Base-by-base conservation (phyloP, 2,329 filamentous ascomycete species). In the Calonectria honghensis region DNA sequence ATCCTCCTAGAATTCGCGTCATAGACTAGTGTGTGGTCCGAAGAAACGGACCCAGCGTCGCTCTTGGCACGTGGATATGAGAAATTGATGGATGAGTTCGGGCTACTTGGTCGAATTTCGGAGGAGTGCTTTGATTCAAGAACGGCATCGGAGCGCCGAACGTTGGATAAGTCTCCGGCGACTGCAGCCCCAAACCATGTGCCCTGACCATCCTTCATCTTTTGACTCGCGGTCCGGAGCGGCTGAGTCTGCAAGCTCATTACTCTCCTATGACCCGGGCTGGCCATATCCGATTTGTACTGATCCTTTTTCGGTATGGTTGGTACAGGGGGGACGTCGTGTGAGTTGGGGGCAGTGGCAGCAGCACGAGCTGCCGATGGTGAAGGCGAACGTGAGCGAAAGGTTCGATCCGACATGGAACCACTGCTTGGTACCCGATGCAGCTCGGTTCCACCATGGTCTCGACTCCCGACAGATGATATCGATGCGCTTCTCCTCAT, bases 371-470 rank as follows among this genome's bases (percentile, higher is more conserved):
- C 84, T 29, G 81, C 94, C 4, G 93, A 97, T 4, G 93, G 92
- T 14, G 94, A 94, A 31, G 81, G 95, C 5, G 93, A 97, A 4
- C 93, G 92, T 16, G 94, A 94, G 78, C 96, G 92, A 84, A 98
- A 98, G 0, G 95, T 96, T 73, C 96, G 92, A 83, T 96, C 94
- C 37, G 92, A 93, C 96, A 98, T 98, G 65, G 96, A 98, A 29
- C 92, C 90, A 35, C 91, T 91, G 85, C 96, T 97, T 70, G 89
- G 90, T 48, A 90, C 89, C 80, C 95, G 89, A 75, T 93, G 89
- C 75, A 96, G 86, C 68, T 87, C 86, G 77, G 85, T 78, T 78
- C 86, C 84, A 73, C 86, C 82, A 59, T 85, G 79, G 50, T 86
- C 85, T 64, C 85, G 86, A 77, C 90, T 91, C 45, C 88, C 89